Evolutionary conservation across 2,329 filamentous ascomycete species (phyloP).

Genomic region (Corinectria fuckeliana): DNA sequence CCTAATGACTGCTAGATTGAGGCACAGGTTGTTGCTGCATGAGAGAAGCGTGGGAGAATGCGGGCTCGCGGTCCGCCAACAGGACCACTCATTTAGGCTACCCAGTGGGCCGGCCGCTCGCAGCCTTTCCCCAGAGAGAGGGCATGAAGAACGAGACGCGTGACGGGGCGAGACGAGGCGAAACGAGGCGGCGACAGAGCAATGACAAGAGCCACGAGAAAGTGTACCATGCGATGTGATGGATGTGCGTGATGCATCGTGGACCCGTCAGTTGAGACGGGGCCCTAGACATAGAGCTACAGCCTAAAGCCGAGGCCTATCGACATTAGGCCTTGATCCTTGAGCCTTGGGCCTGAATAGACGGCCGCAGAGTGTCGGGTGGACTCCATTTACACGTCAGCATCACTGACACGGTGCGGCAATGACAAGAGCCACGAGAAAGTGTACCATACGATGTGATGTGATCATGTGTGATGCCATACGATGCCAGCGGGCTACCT

Average conservation of each 20-base stretch:
- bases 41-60: slow-evolving; percentile 4
- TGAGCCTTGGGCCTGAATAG: slow-evolving; percentile 20
- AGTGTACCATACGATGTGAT: slow-evolving; percentile 18
- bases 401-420: slow-evolving; percentile 10
- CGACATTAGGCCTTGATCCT: slow-evolving; percentile 3
- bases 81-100: background rate
- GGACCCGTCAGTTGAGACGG: slow-evolving; percentile 14
- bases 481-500: slow-evolving; percentile 3
- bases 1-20: slow-evolving; percentile 17
- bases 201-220: slow-evolving; percentile 15
- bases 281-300: slow-evolving; percentile 2
- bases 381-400: slow-evolving; percentile 35
- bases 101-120: slow-evolving; percentile 3
- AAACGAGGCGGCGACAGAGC: slow-evolving; percentile 15
- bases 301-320: background rate
- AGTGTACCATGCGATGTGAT: slow-evolving; percentile 23
- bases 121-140: slow-evolving; percentile 7
- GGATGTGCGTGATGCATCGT: slow-evolving; percentile 21
- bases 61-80: background rate
- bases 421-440: slow-evolving; percentile 13
- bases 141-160: slow-evolving; percentile 1
- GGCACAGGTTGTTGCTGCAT: slow-evolving; percentile 2
- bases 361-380: slow-evolving; percentile 30
- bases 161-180: slow-evolving; percentile 14
- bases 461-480: slow-evolving; percentile 16